phyloP scores from a whole-genome alignment of 1,284 basidiomycete genomes.

The Cryptococcus maquisensis region DNA sequence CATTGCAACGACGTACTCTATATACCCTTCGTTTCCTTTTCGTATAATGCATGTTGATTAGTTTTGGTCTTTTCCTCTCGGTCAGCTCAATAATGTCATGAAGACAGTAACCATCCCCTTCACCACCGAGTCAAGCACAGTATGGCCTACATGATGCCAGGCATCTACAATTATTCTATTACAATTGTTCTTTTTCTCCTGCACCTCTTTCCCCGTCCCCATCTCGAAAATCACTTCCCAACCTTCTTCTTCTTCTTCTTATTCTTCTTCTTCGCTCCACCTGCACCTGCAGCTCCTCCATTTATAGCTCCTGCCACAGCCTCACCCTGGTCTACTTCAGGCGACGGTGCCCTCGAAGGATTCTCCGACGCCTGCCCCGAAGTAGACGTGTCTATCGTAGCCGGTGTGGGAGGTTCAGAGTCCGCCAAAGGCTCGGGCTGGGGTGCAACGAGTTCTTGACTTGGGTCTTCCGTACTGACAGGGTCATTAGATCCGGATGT shows the following conservation, averaged over 20 bases:
- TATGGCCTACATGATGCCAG: too few relatives aligned
- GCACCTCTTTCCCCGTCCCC: conserved; percentile 39
- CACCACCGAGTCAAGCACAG: too few relatives aligned
- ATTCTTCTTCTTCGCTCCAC: conserved; percentile 41
- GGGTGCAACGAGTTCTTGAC: neutral
- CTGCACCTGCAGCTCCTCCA: conserved; percentile 1
- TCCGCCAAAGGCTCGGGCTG: neutral
- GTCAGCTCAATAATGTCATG: too few relatives aligned
- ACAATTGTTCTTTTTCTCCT: neutral
- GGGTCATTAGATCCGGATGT: too few relatives aligned
- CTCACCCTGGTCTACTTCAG: neutral
- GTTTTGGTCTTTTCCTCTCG: too few relatives aligned
- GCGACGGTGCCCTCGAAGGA: conserved; percentile 16
- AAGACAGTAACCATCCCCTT: neutral
- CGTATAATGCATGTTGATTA: conserved; percentile 2
- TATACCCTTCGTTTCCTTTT: neutral
- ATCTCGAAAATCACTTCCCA: conserved; percentile 31
- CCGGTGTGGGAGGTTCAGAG: neutral
- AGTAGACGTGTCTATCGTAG: neutral
- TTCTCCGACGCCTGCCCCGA: conserved; percentile 4
- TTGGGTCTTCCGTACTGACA: too few relatives aligned
- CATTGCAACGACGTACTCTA: neutral
- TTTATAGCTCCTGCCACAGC: neutral
- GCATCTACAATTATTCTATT: neutral
- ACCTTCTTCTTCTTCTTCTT: conserved; percentile 34